Base-by-base conservation (phyloP, 139 green algal species). In the Coelastrella sp. region DNA sequence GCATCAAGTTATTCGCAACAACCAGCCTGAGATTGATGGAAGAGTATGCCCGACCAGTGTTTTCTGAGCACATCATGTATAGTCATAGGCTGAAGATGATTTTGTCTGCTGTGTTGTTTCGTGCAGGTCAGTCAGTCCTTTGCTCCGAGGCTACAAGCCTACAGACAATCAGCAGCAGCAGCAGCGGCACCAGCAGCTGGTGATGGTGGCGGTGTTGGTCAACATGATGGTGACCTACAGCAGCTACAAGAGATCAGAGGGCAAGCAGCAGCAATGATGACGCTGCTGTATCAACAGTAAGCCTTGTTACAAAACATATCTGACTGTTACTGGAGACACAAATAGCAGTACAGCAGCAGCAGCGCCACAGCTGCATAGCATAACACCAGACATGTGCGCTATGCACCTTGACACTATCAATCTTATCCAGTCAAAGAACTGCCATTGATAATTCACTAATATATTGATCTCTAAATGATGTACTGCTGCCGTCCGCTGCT, bases 211-310 rank as follows among this genome's bases (percentile, higher is more conserved):
- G n/a, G n/a, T n/a, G n/a, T n/a, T n/a, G n/a, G n/a, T n/a, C n/a
- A n/a, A n/a, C n/a, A n/a, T n/a, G 7, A 40, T 1, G 27, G 32
- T 27, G 34, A 81, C 48, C 66, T 34, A 23, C 48, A 67, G 48
- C 27, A 68, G 48, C 48, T 79, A n/a, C 9, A 25, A 30, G 71
- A 79, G 41, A 34, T 79, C 43, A 30, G 71, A 34, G 25, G 8
- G 4, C 73, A 81, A 32, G 73, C 73, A 67, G 50, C 73, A 68
- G 48, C 73, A 35, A 81, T 81, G 73, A 66, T 81, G 48, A 81
- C 50, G 5, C 2, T 81, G 73, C 4, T 81, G 0, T 81, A 68
- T 21, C 32, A 67, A 50, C 48, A 81, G 73, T 80, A 51, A 80
- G 72, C 66, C 19, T 27, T 11, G 11, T 51, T 25, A 11, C 8